Evolutionary conservation across 2,329 filamentous ascomycete species (phyloP).

Genomic region (Uncinocarpus reesii): DNA sequence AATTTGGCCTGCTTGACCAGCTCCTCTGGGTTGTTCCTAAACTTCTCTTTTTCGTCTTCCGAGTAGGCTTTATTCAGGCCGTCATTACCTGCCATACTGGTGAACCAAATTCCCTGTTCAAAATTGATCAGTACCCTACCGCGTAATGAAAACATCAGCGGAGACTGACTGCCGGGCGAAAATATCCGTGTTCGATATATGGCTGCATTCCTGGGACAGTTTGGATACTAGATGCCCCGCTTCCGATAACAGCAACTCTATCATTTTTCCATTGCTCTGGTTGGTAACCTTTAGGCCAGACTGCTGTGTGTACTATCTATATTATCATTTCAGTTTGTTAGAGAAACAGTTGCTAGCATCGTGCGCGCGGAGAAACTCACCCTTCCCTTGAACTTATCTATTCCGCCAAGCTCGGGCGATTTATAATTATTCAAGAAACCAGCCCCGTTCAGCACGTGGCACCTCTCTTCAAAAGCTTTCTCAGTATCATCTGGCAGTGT

Average conservation of each 20-base stretch:
- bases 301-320: slow-evolving; percentile 37
- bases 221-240: slow-evolving; percentile 35
- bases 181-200: slow-evolving; percentile 34
- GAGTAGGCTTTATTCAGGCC: slow-evolving; percentile 35
- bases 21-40: slow-evolving; percentile 15
- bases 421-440: slow-evolving; percentile 37
- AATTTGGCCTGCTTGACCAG: slow-evolving; percentile 38
- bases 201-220: slow-evolving; percentile 31
- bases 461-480: slow-evolving; percentile 26
- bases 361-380: slow-evolving; percentile 14
- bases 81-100: slow-evolving; percentile 39
- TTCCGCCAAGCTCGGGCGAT: slow-evolving; percentile 40
- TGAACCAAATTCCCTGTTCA: slow-evolving; percentile 24
- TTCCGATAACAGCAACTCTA: slow-evolving; percentile 30
- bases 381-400: slow-evolving; percentile 38
- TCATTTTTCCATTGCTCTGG: slow-evolving; percentile 31
- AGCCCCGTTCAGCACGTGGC: slow-evolving; percentile 30
- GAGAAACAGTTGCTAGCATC: not conserved
- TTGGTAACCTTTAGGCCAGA: slow-evolving; percentile 36
- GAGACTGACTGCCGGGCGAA: slow-evolving; percentile 26
- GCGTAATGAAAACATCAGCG: not conserved
- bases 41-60: slow-evolving; percentile 14
- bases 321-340: not conserved
- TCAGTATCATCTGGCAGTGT: slow-evolving; percentile 25
- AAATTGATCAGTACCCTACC: not conserved